Evolutionary conservation across 495 filamentous ascomycete species (phyloP), one percentile per base, ranked within the genome.

Genomic region (Lepidopterella palustris): DNA sequence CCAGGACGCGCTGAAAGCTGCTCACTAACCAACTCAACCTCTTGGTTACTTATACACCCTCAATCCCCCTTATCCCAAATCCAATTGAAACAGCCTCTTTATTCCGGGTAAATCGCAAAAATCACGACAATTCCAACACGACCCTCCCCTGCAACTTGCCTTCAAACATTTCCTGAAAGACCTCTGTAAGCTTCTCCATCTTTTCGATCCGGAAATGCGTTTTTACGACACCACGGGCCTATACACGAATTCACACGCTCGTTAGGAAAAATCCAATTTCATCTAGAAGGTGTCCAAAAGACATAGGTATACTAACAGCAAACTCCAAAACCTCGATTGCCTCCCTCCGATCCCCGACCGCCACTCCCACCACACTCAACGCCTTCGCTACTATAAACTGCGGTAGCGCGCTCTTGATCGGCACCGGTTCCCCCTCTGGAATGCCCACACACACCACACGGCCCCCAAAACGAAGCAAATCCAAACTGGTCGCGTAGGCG

Each of bases 311-410:
- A 56, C 84, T 65, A 3, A 77, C 77, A 20, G 82, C 84, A 72
- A 89, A 80, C 15, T 87, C 78, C 66, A 89, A 57, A 5, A 78
- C 77, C 71, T 89, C 85, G 59, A 85, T 81, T 2, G 86, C 85
- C 57, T 89, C 86, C 28, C 68, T 76, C 26, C 84, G 76, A 64
- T 80, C 82, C 0, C 87, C 86, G 5, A 88, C 86, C 13, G 82
- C 82, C 13, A 77, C 79, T 0, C 83, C 84, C 0, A 82, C 76
- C 68, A 90, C 82, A 25, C 71, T 78, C 26, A 75, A 67, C 49
- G 83, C 79, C 65, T 78, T 77, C 40, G 66, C 68, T 26, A 88
- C 70, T 49, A 90, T 68, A 1, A 60, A 35, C 0, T 67, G 65
- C 11, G 85, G 84, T 49, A 71, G 76, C 3, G 83, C 81, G 11